Evolutionary conservation across 805 yeast genomes (phyloP), one percentile per base, ranked within the genome.

Genomic region (Suhomyces canberraensis): DNA sequence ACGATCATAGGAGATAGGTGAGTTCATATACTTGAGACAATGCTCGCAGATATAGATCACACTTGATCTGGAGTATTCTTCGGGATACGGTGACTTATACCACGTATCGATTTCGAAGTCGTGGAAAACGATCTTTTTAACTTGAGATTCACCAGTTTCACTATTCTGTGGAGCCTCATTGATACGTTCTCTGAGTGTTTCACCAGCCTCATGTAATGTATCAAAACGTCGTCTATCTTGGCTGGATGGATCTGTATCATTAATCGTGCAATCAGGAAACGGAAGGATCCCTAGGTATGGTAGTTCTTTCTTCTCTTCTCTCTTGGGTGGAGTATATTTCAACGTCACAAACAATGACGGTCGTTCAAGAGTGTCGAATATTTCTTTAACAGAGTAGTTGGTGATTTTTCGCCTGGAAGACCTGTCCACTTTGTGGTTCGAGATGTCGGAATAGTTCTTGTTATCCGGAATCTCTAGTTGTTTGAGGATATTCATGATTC

Each of bases 61-160:
- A 28, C 67, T 66, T 31, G 79, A 75, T 20, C 71, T 71, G 28
- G 86, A 76, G 51, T 79, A 86, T 51, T 86, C 93, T 42, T 84
- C 89, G 0, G 98, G 97, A 54, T 86, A 93, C 1, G 98, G 98
- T 0, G 96, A 81, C 3, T 85, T 77, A 59, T 85, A 90, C 96
- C 97, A 88, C 0, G 96, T 86, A 42, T 83, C 84, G 18, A 93
- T 85, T 54, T 84, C 89, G 56, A 63, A 76, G 29, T 74, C 73
- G 24, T 88, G 76, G 46, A 90, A 79, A 48, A 81, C 88, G 16
- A 90, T 80, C 38, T 75, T 76, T 33, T 74, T 70, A 28, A 84
- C 73, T 40, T 72, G 69, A 16, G 74, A 64, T 35, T 61, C 56
- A 5, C 13, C 6, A 25, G 13, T 24, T 7, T 7, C 8, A 21